Evolutionary conservation across 2,329 filamentous ascomycete species (phyloP), one percentile per base, ranked within the genome.

Genomic region (Botrytis porri): DNA sequence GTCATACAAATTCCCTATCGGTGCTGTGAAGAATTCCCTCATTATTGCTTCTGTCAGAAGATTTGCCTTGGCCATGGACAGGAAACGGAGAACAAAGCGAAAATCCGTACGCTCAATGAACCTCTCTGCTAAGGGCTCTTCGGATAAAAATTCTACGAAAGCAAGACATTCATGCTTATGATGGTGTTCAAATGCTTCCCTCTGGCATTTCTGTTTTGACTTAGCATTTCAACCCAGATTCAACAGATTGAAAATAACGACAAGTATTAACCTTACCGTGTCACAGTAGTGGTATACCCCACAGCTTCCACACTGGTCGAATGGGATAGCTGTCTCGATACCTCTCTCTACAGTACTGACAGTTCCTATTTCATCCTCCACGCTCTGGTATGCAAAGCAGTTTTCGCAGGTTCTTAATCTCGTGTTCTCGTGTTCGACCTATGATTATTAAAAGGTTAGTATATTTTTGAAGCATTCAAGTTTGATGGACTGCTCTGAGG

Each of bases 401-500:
- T 51, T 66, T 16, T 51, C 32, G 43, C 29, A 51, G 7, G 22
- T 48, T 48, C 20, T 48, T 25, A 48, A 22, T 48, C 45, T 48
- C 20, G 20, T 48, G 45, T 22, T 10, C 7, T 1, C 25, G 3
- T 48, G 3, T 25, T 48, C 20, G 20, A 66, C 35, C 43, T 66
- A 51, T 37, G 16, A 20, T 9, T 48, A 48, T 9, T 14, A 4
- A 35, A 20, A 20, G 1, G 3, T 65, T 51, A 37, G 43, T 51
- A 35, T n/a, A n/a, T 2, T 20, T 35, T n/a, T 66, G 7, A 37
- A 51, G 32, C 12, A 48, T 66, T 6, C 6, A n/a, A 22, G 12
- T 25, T 37, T 3, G 25, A 25, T 37, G 2, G 10, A n/a, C 4
- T 16, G 48, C 25, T 0, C 0, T n/a, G 1, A 54, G 25, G 5